Base-by-base conservation (phyloP, 2,329 filamentous ascomycete genomes). In the Helicocarpus griseus region DNA sequence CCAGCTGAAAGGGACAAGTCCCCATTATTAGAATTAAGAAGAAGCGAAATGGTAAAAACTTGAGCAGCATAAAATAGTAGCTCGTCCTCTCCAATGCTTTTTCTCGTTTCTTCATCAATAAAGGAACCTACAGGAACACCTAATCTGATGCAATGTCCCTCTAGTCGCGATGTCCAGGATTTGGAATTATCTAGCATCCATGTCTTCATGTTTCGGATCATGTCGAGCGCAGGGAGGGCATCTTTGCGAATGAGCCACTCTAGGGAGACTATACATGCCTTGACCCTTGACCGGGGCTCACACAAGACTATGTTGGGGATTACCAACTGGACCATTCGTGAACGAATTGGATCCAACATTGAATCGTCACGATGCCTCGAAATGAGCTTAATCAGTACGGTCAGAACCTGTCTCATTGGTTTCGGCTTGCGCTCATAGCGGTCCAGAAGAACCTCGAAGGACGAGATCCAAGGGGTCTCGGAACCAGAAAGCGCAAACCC, bases 371-470 rank as follows among this genome's bases (percentile, higher is more conserved):
- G 58, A 40, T 61, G 58, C 26, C 63, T 66, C 11, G 54, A 61
- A 44, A 70, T 52, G 9, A 69, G 64, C 19, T 59, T 65, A 35
- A 62, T 61, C 51, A 75, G 52, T n/a, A 69, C 68, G 48, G 64
- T 60, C 46, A 76, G 54, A 1, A 76, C 62, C 53, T 73, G 70
- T 56, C 69, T 70, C 60, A 74, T 65, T 21, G 71, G 67, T 58
- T 73, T 75, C 21, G 68, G 65, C 48, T 69, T 72, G 55, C 70
- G 68, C 53, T 71, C 68, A 56, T 68, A 74, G 29, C 67, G 65
- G 51, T 60, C 61, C 48, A 74, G 58, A 41, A 65, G 70, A 26
- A 68, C 59, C 19, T 70, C 63, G 48, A 73, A 73, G 14, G 69
- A 60, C 21, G 65, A 58, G 19, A 67, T 54, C 72, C 72, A 75